Percentiles rank a stretch among this genome's conserved stretches.
Evolutionary conservation across 345 rosid species (phyloP).

Genomic region (Rhodamnia argentea): DNA sequence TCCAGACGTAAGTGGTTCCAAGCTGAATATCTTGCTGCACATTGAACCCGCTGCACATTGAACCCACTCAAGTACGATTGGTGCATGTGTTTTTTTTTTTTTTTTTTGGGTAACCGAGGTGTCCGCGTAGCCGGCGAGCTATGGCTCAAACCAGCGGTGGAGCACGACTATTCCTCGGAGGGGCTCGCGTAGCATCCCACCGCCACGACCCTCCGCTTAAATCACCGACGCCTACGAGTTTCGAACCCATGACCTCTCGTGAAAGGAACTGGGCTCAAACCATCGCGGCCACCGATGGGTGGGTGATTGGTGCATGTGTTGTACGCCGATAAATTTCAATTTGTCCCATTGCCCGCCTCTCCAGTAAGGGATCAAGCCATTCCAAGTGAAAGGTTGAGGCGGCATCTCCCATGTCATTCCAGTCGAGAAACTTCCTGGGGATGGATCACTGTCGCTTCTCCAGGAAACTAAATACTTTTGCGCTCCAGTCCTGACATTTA

Average conservation of each 20-base stretch:
- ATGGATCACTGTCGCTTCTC: constrained; percentile 17
- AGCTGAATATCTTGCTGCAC: background rate
- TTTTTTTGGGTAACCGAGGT: too few species aligned
- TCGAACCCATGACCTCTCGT: too few species aligned
- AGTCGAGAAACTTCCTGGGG: background rate
- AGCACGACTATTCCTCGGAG: too few species aligned
- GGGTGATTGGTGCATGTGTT: background rate
- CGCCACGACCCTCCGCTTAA: too few species aligned
- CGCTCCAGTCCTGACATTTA: constrained; percentile 5
- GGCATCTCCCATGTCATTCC: background rate
- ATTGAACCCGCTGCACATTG: background rate
- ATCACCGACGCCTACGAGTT: too few species aligned
- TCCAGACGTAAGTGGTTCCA: background rate
- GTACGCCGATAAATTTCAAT: background rate
- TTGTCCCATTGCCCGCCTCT: constrained; percentile 3
- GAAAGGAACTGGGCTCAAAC: too few species aligned
- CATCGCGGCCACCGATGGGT: too few species aligned
- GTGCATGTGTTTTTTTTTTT: background rate
- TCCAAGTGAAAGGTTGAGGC: background rate
- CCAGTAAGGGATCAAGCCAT: background rate
- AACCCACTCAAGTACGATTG: background rate
- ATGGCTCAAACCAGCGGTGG: too few species aligned
- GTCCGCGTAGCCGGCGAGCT: too few species aligned
- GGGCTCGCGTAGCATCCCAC: too few species aligned
- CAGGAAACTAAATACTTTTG: constrained; percentile 15